Conservation (phyloP, 2,329 filamentous ascomycete species). For the Lasiodiplodia sp. region DNA sequence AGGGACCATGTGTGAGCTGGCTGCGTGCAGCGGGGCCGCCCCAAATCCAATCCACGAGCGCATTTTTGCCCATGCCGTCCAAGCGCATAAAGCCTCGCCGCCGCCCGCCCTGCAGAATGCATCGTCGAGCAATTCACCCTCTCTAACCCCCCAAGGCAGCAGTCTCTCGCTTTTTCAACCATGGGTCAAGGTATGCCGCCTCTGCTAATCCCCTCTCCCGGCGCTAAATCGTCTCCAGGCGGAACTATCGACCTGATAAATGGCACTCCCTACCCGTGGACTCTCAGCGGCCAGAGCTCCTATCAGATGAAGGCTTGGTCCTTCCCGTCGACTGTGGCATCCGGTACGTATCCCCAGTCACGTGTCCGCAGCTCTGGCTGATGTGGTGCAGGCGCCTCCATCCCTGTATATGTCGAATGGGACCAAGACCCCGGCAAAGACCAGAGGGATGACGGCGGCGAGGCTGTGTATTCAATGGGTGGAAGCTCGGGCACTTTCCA, state of each 20-base stretch:
- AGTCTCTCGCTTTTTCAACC: neutral
- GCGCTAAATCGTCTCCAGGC: slow-evolving; percentile 34
- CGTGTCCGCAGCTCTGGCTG: neutral
- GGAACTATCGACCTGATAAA: slow-evolving; percentile 50
- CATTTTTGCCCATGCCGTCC: neutral
- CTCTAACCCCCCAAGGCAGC: neutral
- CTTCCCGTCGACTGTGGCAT: slow-evolving; percentile 42
- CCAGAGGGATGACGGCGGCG: slow-evolving; percentile 43
- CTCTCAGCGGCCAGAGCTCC: slow-evolving; percentile 38
- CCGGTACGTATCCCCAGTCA: slow-evolving; percentile 34
- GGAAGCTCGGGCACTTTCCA: slow-evolving; percentile 42
- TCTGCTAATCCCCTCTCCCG: neutral
- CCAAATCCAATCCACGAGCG: slow-evolving; percentile 12
- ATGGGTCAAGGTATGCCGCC: slow-evolving; percentile 30
- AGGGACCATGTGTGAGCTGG: slow-evolving; percentile 16
- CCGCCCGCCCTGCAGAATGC: slow-evolving; percentile 3
- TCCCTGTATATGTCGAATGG: slow-evolving; percentile 44
- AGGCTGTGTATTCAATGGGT: slow-evolving; percentile 45
- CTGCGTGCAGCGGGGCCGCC: slow-evolving; percentile 5
- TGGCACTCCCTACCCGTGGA: slow-evolving; percentile 51
- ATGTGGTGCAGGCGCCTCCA: slow-evolving; percentile 36
- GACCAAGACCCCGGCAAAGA: slow-evolving; percentile 37
- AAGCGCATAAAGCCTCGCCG: neutral
- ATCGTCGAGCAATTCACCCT: neutral
- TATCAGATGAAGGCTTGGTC: slow-evolving; percentile 51